Evolutionary conservation across 2,329 filamentous ascomycete genomes (phyloP), one percentile per base, ranked within the genome.

Genomic region (Fonsecaea monophora): DNA sequence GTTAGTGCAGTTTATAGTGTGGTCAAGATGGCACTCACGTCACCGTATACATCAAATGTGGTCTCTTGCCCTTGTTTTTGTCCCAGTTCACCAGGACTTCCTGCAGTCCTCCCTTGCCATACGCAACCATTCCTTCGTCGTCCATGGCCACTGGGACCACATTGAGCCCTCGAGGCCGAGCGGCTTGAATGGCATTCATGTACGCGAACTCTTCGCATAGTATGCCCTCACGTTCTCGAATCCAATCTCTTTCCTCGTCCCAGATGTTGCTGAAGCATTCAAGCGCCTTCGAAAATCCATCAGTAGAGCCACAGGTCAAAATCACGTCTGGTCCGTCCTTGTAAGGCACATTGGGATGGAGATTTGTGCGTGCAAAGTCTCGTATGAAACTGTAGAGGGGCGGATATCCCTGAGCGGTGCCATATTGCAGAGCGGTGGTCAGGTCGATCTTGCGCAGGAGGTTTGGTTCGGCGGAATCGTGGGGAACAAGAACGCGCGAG

Each of bases 31-130:
- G n/a, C 42, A 87, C 89, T 85, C 78, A 92, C 88, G 92, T 94
- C 70, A 97, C 91, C 1, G 92, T 96, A 77, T 97, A 97, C 82
- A 97, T 85, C 71, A 97, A 77, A 77, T 94, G 91, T 48, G 94
- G 94, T 65, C 90, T 84, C 74, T 87, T 89, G 0, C 94, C 94
- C 73, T 85, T 89, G 48, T 82, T 82, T 55, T 83, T 82, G 77
- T 97, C 91, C 94, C 94, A 97, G 72, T 91, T 92, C 61, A 88
- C 86, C 35, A 97, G 81, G 0, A 97, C 87, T 72, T 96, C 90
- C 66, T 88, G 83, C 68, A 97, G 80, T 1, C 92, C 90, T 34
- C 91, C 91, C 5, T 86, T 84, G 0, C 93, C 93, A 25, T 84
- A 81, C 0, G 88, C 87, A n/a, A 86, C 71, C 90, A 97, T 95